phyloP scores from a whole-genome alignment of 1,139 yeast genomes.

The Saccharomyces pastorianus region DNA sequence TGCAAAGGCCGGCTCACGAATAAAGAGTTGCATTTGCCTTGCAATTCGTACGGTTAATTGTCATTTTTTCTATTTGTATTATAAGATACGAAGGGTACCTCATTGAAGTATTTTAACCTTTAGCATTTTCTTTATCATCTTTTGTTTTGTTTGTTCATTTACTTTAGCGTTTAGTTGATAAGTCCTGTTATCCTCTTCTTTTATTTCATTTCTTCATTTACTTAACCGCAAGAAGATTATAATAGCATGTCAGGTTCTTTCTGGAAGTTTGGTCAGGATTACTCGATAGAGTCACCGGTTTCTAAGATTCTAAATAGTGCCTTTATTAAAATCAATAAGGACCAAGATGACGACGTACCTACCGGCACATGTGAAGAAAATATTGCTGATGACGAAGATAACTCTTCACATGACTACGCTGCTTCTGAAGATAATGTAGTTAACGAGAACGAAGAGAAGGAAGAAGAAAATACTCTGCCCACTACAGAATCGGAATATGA shows the following conservation, averaged over 20 bases:
- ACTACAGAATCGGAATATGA: constrained; percentile 24
- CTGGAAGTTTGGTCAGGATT: constrained; percentile 83
- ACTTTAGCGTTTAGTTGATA: not conserved
- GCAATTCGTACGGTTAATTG: not conserved
- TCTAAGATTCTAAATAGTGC: constrained; percentile 28
- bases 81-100: not conserved
- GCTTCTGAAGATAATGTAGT: constrained; percentile 8
- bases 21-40: not conserved
- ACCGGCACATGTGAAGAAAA: not conserved
- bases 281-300: constrained; percentile 64
- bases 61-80: not conserved
- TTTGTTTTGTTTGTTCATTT: not conserved
- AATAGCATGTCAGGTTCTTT: constrained; percentile 61
- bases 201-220: not conserved
- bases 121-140: not conserved
- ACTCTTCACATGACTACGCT: constrained; percentile 8
- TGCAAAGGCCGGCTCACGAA: not conserved
- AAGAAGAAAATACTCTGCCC: constrained; percentile 21
- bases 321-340: not conserved
- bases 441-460: constrained; percentile 13
- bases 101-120: not conserved
- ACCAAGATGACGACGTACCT: constrained; percentile 4
- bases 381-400: not conserved
- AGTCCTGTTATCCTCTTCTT: not conserved
- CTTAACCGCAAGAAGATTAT: not conserved